Base-by-base conservation (phyloP, 73 alveolate genomes). In the Paramecium tetraurelia region DNA sequence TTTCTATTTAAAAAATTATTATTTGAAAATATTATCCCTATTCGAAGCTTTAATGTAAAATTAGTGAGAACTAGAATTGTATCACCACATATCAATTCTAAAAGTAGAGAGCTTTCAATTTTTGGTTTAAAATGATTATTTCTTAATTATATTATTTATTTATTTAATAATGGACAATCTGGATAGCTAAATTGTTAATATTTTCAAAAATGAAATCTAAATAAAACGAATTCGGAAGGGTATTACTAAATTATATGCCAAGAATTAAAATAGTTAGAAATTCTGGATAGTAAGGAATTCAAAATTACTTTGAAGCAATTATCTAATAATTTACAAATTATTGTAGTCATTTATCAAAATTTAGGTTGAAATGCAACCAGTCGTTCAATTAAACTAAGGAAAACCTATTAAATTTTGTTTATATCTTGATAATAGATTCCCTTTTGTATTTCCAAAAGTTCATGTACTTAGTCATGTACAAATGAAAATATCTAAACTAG, bases 191-290 rank as follows among this genome's bases (percentile, higher is more conserved):
- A 46, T 80, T 43, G 36, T 40, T 12, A 24, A n/a, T 20, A 48
- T 46, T 10, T 80, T 80, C 75, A 80, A 80, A 63, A 80, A 80
- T 80, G 90, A 80, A 46, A 80, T 80, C 36, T 22, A 80, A 80
- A 46, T 44, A 5, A 80, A 80, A 41, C 20, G 90, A 80, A 80
- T 80, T 27, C 36, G 48, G 4, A 80, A 80, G 57, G 90, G 90
- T 80, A 80, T 21, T 22, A 4, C 31, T 18, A 44, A 41, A 21
- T 12, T 10, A 24, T 24, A 22, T 24, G 11, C 21, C 16, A 20
- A 80, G 90, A 80, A 46, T 43, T 80, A 29, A 29, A 80, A 80
- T 48, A 44, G 12, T 18, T 80, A 14, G 70, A 80, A 10, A 24
- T 20, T 24, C 53, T 80, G 16, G 33, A 40, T 40, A 9, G 1